phyloP scores from a whole-genome alignment of 2,329 filamentous ascomycete genomes.

The Curvularia verruculosa region DNA sequence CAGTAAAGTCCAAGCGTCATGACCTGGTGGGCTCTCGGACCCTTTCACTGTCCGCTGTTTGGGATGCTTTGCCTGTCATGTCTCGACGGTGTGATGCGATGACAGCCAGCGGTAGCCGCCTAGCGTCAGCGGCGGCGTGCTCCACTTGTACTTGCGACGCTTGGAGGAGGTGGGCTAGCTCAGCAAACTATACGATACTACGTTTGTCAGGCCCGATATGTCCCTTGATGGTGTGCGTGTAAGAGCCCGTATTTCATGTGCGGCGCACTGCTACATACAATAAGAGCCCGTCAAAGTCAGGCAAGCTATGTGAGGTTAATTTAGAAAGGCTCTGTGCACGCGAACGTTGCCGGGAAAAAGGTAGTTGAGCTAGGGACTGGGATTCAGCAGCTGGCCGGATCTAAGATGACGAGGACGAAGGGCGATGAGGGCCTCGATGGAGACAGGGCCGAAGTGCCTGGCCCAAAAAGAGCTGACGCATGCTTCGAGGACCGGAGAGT shows the following conservation, averaged over 20 bases:
- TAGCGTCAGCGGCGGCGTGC: slow-evolving; percentile 33
- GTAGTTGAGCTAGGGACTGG: slow-evolving; percentile 31
- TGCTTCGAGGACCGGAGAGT: slow-evolving; percentile 13
- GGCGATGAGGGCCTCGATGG: slow-evolving; percentile 24
- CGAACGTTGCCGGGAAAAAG: slow-evolving; percentile 33
- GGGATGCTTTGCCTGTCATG: slow-evolving; percentile 27
- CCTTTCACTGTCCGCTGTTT: slow-evolving; percentile 24
- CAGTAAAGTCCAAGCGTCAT: slow-evolving; percentile 29
- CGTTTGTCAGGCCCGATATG: not conserved
- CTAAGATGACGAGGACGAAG: slow-evolving; percentile 30
- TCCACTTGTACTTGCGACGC: slow-evolving; percentile 20
- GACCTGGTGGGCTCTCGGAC: slow-evolving; percentile 25
- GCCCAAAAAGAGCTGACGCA: slow-evolving; percentile 27
- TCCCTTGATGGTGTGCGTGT: slow-evolving; percentile 8
- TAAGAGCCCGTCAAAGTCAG: slow-evolving; percentile 7
- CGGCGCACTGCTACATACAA: slow-evolving; percentile 29
- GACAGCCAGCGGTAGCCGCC: slow-evolving; percentile 35
- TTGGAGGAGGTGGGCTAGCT: slow-evolving; percentile 9
- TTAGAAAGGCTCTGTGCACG: slow-evolving; percentile 38
- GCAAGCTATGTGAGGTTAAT: slow-evolving; percentile 30
- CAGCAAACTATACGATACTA: not conserved
- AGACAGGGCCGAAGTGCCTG: slow-evolving; percentile 35
- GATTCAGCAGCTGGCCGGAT: slow-evolving; percentile 23
- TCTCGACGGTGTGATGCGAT: slow-evolving; percentile 26
- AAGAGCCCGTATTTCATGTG: slow-evolving; percentile 23